phyloP scores from a whole-genome alignment of 1,284 basidiomycete species.

The Coniophora puteana region DNA sequence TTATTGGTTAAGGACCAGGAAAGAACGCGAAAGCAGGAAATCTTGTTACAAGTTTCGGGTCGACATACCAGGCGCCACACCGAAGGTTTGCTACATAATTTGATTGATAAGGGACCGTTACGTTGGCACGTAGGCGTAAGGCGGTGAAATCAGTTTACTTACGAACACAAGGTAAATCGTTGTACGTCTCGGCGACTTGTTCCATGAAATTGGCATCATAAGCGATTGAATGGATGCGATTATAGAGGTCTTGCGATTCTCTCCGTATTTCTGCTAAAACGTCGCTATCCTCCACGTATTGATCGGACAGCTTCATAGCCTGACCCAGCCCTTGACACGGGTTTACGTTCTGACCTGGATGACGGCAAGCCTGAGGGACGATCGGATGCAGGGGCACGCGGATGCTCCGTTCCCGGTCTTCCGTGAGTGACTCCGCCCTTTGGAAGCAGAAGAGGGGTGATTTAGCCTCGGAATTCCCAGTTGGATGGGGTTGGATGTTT shows the following conservation, averaged over 20 bases:
- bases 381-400: too few relatives aligned
- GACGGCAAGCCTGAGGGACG: too few relatives aligned
- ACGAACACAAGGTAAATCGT: conserved; percentile 64
- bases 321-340: too few relatives aligned
- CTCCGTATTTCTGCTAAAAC: conserved; percentile 40
- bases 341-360: too few relatives aligned
- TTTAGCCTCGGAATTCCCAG: too few relatives aligned
- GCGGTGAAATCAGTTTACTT: conserved; percentile 21
- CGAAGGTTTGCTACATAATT: conserved; percentile 74
- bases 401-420: too few relatives aligned
- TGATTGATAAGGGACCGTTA: neutral
- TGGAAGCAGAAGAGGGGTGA: too few relatives aligned
- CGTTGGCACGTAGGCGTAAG: neutral
- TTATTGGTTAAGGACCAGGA: conserved; percentile 3
- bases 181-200: conserved; percentile 53
- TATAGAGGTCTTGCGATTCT: conserved; percentile 76
- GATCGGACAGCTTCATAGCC: too few relatives aligned
- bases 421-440: too few relatives aligned
- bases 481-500: too few relatives aligned
- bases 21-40: conserved; percentile 1
- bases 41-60: conserved; percentile 56
- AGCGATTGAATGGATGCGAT: conserved; percentile 81
- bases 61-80: conserved; percentile 93
- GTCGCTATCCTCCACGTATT: too few relatives aligned
- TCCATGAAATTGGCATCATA: conserved; percentile 74